Evolutionary conservation across 1,139 yeast species (phyloP).

Genomic region (Geotrichum reessii): DNA sequence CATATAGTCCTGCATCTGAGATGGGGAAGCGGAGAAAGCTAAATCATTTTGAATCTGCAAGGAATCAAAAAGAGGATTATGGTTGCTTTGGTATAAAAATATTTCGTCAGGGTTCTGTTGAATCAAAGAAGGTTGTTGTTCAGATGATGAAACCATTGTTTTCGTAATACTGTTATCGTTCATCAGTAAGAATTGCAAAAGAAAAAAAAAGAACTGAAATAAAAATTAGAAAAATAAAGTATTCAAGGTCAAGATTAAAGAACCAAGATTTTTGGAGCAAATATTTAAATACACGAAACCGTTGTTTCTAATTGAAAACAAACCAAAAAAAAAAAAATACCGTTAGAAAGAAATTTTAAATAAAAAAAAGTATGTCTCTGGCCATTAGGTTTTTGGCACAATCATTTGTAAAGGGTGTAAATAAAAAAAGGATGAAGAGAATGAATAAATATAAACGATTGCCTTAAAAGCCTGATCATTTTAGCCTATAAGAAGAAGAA

Average conservation of each 20-base stretch:
- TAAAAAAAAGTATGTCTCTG: too few relatives aligned
- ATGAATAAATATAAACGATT: not conserved
- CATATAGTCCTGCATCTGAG: not conserved
- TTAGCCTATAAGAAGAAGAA: not conserved
- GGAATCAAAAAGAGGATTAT: not conserved
- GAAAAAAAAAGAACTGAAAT: not conserved
- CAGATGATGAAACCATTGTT: not conserved
- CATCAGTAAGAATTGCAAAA: not conserved
- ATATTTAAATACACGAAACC: too few relatives aligned
- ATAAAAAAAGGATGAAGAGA: not conserved
- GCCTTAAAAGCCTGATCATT: not conserved
- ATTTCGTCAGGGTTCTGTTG: not conserved
- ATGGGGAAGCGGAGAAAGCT: not conserved
- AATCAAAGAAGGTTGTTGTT: not conserved
- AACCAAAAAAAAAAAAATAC: too few relatives aligned
- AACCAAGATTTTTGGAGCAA: not conserved
- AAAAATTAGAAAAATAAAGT: not conserved
- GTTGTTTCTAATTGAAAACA: too few relatives aligned
- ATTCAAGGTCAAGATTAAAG: not conserved
- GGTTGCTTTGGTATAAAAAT: not conserved
- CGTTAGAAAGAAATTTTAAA: too few relatives aligned
- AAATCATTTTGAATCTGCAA: not conserved
- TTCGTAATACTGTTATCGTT: not conserved
- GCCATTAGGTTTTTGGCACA: too few relatives aligned
- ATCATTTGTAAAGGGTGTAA: not conserved